Conservation (phyloP, 225 moss, liverwort and hornwort genomes). For the Ulota crispa region DNA sequence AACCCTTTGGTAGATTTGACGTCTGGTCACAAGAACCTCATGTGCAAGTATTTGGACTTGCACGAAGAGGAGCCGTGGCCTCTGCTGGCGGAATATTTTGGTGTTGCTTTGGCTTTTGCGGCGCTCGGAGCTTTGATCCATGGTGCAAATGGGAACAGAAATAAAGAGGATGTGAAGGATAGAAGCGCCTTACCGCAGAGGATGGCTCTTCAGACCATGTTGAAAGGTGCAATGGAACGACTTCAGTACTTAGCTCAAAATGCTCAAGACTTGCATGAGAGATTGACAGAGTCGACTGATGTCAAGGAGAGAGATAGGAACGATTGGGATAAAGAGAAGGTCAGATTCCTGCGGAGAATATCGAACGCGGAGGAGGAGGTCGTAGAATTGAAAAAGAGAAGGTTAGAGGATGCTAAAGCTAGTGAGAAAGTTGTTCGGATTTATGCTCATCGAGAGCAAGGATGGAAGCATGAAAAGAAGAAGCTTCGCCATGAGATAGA, state of each 20-base stretch:
- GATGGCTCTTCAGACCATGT: constrained; percentile 31
- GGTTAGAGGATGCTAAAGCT: constrained; percentile 42
- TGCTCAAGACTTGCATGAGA: constrained; percentile 32
- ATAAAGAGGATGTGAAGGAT: constrained; percentile 20
- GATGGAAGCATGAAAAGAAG: constrained; percentile 47
- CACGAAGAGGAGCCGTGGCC: constrained; percentile 45
- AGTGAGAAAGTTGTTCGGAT: constrained; percentile 54
- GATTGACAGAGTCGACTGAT: constrained; percentile 18
- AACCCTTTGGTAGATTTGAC: constrained; percentile 33
- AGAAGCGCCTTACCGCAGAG: constrained; percentile 15
- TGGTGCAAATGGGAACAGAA: constrained; percentile 25
- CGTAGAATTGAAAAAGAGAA: constrained; percentile 17
- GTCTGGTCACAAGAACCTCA: constrained; percentile 37
- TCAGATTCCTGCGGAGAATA: constrained; percentile 5
- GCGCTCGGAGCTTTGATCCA: constrained; percentile 48
- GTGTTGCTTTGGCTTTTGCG: constrained; percentile 48
- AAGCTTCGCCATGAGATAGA: constrained; percentile 39
- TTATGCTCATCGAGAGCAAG: constrained; percentile 41
- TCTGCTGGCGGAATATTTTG: constrained; percentile 40
- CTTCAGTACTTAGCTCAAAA: constrained; percentile 38
- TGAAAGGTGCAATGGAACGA: constrained; percentile 45
- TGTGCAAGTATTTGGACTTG: constrained; percentile 42
- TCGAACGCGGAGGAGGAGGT: constrained; percentile 30
- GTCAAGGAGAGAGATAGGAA: constrained; percentile 8
- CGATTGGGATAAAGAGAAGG: constrained; percentile 42